Evolutionary conservation across 2,329 filamentous ascomycete species (phyloP), one percentile per base, ranked within the genome.

Genomic region (Diaporthe amygdali): DNA sequence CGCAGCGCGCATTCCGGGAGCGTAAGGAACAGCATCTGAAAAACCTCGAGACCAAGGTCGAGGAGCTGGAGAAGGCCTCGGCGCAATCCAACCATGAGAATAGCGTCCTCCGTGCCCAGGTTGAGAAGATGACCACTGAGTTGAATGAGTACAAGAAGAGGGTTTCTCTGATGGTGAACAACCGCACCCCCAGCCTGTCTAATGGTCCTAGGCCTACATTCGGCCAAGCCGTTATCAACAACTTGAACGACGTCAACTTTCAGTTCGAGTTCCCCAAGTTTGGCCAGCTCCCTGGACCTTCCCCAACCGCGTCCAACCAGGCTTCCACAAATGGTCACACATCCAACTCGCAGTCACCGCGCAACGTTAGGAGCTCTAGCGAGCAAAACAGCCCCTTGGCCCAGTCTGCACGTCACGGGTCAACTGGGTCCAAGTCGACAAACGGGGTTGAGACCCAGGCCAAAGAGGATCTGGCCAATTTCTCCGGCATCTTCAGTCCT

Each of bases 231-330:
- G 85, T 85, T 14, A 79, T 90, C 74, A 89, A 84, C 80, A 92
- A 90, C 75, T 84, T 92, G 68, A 90, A 87, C 77, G 92, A 93
- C 74, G 92, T 93, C 79, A 95, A 93, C 79, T 98, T 98, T 79
- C 92, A 96, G 75, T 98, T 99, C 76, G 96, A 98, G 76, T 98
- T 98, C 75, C 96, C 96, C 74, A 95, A 93, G 79, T 98, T 99
- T 77, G 96, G 96, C 56, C 88, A 91, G 71, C 87, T 97, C 32
- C 88, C 89, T 0, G 86, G 88, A 6, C 83, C 72, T 27, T 39
- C 55, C 3, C 64, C 86, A 9, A 76, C 79, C 1, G 56, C 74
- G 37, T 72, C 74, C 64, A 78, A 73, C 71, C 79, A 78, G 5
- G n/a, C 27, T 27, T 39, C 69, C 3, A 20, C 51, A 10, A 66